Evolutionary conservation across 345 rosid genomes (phyloP), one percentile per base, ranked within the genome.

Genomic region (Hibiscus trionum): DNA sequence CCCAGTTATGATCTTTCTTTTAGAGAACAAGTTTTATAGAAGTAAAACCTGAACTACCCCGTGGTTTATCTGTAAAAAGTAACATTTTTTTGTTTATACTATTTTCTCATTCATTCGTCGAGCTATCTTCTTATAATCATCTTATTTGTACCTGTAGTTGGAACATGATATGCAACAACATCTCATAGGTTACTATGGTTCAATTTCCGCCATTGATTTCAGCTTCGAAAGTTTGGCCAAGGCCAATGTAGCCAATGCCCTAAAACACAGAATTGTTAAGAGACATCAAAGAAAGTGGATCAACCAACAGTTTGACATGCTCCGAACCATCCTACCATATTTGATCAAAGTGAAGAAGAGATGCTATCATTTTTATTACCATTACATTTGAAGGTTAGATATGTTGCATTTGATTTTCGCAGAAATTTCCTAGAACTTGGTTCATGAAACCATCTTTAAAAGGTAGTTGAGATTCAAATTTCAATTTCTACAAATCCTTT

Each of bases 251-350:
- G 70, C 70, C 0, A 31, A 31, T 31, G 33, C 33, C 33, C 33
- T 31, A 0, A 31, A 31, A 31, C 33, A 31, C 4, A 31, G 33
- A 31, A 31, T 31, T 31, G 33, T 4, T 31, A 4, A 31, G 4
- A 31, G 33, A 31, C 33, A 31, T 31, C 4, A 4, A 31, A 31
- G 33, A 31, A 31, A 31, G 33, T 3, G 88, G 12, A 83, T 84
- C 73, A 81, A 78, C 35, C 29, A 44, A 61, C 87, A 79, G 11
- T 85, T 72, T 68, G 82, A 82, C 26, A 52, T 73, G 37, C 86
- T 88, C 35, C 86, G 87, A 14, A 69, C 71, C 5, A 49, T 82
- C 72, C 83, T 88, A 63, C 93, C 90, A 8, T 80, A 85, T 77
- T 76, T 87, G 19, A 62, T 68, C 73, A 87, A 86, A 82, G 88